phyloP scores from a whole-genome alignment of 108 stramenopile genomes.

The Discostella pseudostelligera region DNA sequence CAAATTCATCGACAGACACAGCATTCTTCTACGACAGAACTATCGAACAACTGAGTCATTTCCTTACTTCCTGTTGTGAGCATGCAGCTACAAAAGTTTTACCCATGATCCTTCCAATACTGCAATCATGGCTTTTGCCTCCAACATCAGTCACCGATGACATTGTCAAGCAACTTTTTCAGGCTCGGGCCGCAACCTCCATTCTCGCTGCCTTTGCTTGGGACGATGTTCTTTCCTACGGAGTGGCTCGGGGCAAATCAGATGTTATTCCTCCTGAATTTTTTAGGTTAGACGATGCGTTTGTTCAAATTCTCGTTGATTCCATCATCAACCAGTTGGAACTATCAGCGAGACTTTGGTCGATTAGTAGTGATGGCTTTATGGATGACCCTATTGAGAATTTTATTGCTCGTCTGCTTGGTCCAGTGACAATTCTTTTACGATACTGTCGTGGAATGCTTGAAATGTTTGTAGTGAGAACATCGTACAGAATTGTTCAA shows the following conservation, averaged over 20 bases:
- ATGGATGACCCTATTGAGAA: slow-evolving; percentile 22
- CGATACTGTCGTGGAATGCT: slow-evolving; percentile 33
- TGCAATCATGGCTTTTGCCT: slow-evolving; percentile 32
- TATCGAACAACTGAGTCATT: slow-evolving; percentile 27
- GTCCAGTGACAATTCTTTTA: slow-evolving; percentile 30
- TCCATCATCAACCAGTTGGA: slow-evolving; percentile 23
- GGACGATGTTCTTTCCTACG: slow-evolving; percentile 22
- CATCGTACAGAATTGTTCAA: slow-evolving; percentile 12
- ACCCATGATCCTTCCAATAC: slow-evolving; percentile 35
- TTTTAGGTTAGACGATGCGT: slow-evolving; percentile 23
- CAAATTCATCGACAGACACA: neutral
- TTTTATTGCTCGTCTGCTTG: slow-evolving; percentile 17
- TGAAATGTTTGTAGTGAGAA: slow-evolving; percentile 15
- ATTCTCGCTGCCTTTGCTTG: slow-evolving; percentile 42
- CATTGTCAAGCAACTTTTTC: slow-evolving; percentile 21
- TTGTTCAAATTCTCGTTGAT: slow-evolving; percentile 22
- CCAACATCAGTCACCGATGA: slow-evolving; percentile 3
- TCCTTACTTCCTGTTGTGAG: slow-evolving; percentile 25
- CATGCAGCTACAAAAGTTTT: slow-evolving; percentile 28
- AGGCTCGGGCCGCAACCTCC: slow-evolving; percentile 36
- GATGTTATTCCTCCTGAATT: slow-evolving; percentile 7
- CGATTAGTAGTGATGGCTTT: neutral
- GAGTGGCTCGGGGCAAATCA: neutral
- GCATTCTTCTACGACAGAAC: slow-evolving; percentile 35
- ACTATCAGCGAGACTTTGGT: slow-evolving; percentile 17